Base-by-base conservation (phyloP, 306 rosid genomes). In the Quillaja saponaria region DNA sequence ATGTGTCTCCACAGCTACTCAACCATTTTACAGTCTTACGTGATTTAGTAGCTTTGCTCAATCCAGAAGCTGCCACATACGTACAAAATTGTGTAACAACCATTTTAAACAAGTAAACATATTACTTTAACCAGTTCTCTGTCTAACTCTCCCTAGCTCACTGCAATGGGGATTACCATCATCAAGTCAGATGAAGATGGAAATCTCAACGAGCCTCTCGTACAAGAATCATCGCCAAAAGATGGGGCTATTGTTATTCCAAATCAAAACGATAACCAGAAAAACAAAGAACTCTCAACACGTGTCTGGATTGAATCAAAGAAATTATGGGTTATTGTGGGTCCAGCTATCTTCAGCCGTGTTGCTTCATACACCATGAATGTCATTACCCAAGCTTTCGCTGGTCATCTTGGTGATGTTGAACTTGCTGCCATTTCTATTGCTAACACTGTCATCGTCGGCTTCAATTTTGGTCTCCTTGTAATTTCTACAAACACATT, bases 391-490 rank as follows among this genome's bases (percentile, higher is more conserved):
- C 96, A 79, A 72, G 84, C 96, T 68, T 88, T 88, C 66, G 86
- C 87, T 7, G 96, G 96, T 15, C 96, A 79, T 78, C 79, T 88
- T 0, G 96, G 94, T 0, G 90, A 88, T 0, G 86, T 81, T 1
- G 50, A 81, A 31, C 85, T 88, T 17, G 96, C 96, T 11, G 58
- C 94, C 72, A 83, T 88, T 13, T 74, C 96, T 38, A 79, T 88
- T 5, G 87, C 90, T 19, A 83, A 85, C 63, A 77, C 80, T 1
- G 87, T 85, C 31, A 74, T 85, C 2, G 84, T 82, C 1, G 92
- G 90, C 49, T 88, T 88, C 80, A 88, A 79, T 63, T 88, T 88
- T 16, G 96, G 96, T 51, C 94, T 88, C 42, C 80, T 85, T 13
- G 94, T 88, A 81, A 34, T 61, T 25, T 2, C 16, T 8, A 13